phyloP scores from a whole-genome alignment of 2,329 filamentous ascomycete genomes.

The Triangularia verruculosa region DNA sequence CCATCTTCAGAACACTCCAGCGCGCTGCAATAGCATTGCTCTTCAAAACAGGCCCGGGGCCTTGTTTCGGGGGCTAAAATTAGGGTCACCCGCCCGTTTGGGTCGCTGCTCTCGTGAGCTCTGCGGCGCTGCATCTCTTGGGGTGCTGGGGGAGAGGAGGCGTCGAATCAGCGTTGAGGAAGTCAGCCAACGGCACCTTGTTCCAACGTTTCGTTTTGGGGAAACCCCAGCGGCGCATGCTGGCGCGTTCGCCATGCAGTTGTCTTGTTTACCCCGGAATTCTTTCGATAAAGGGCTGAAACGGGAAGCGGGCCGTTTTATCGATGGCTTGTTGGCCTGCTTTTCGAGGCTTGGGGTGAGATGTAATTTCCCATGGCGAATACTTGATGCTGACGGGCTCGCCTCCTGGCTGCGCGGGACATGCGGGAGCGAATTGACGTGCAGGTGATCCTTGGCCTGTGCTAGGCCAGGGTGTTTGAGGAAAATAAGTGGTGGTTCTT shows the following conservation, averaged over 20 bases:
- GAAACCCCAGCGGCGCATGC: background rate
- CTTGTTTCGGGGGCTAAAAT: conserved; percentile 21
- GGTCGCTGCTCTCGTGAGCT: conserved; percentile 8
- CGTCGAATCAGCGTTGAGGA: conserved; percentile 18
- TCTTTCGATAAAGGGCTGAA: conserved; percentile 4
- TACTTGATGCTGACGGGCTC: background rate
- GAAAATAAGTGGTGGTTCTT: background rate
- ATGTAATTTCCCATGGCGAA: background rate
- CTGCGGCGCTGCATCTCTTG: background rate
- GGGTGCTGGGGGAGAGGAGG: background rate
- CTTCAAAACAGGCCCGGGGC: conserved; percentile 9
- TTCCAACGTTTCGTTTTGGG: conserved; percentile 11
- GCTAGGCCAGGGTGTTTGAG: background rate
- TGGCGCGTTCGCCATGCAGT: background rate
- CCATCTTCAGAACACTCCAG: conserved; percentile 11
- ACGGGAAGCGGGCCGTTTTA: conserved; percentile 1
- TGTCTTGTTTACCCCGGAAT: conserved; percentile 7
- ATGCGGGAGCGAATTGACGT: background rate
- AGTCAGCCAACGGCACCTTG: conserved; percentile 12
- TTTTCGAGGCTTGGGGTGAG: background rate
- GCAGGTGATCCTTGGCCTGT: background rate
- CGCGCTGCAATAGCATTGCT: background rate
- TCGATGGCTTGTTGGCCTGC: conserved; percentile 7
- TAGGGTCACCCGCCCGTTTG: conserved; percentile 23
- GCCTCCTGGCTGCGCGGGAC: background rate